phyloP scores from a whole-genome alignment of 805 yeast species.

The Dipodascus albidus region DNA sequence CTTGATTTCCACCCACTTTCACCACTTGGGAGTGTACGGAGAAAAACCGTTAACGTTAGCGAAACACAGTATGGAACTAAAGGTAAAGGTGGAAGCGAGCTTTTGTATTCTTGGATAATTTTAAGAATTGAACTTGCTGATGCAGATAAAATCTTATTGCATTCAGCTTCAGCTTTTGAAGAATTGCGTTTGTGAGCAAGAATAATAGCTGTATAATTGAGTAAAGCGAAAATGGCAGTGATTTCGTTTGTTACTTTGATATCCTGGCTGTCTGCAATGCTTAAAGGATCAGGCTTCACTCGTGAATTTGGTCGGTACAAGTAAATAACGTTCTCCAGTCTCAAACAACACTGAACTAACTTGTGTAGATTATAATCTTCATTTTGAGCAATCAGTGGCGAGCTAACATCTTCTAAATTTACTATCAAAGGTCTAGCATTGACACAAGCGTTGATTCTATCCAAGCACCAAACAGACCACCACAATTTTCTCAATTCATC shows the following conservation, averaged over 20 bases:
- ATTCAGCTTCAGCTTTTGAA: conserved; percentile 2
- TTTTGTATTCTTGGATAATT: conserved; percentile 15
- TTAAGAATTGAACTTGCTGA: conserved; percentile 21
- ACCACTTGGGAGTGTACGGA: conserved; percentile 21
- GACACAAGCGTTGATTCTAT: conserved; percentile 29
- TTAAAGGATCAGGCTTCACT: neutral
- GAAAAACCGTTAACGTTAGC: conserved; percentile 26
- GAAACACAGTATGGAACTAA: conserved; percentile 26
- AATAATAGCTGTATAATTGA: conserved; percentile 22
- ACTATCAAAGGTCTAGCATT: conserved; percentile 31
- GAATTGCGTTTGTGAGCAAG: conserved; percentile 24
- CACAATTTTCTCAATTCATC: conserved; percentile 23
- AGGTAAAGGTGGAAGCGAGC: conserved; percentile 24
- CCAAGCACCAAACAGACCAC: conserved; percentile 33
- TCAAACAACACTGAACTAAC: conserved; percentile 23
- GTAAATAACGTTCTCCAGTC: conserved; percentile 28
- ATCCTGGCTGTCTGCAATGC: conserved; percentile 4
- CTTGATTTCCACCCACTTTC: conserved; percentile 21
- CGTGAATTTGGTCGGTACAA: conserved; percentile 26
- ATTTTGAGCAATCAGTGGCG: conserved; percentile 19
- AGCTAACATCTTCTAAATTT: conserved; percentile 30
- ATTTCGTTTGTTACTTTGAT: conserved; percentile 12
- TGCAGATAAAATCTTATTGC: conserved; percentile 8
- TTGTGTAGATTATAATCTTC: conserved; percentile 23
- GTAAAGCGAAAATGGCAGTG: conserved; percentile 19